A percentile compares a stretch with the other conserved stretches of the same genome.
Conservation (phyloP, 352 stramenopile species). For the Phytophthora megakarya region DNA sequence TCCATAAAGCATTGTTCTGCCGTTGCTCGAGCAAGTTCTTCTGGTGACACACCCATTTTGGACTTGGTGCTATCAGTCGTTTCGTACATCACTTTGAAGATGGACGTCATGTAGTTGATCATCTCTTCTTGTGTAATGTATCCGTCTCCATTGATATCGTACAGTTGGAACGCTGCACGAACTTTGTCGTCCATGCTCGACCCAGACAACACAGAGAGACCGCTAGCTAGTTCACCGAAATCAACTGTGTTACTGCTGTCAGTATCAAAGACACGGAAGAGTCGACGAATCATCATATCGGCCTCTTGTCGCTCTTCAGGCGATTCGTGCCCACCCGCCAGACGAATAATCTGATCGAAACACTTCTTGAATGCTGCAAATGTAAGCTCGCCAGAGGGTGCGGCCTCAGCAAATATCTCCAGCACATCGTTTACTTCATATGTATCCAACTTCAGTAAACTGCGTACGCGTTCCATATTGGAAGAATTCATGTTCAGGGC, state of each 20-base stretch:
- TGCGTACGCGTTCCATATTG: constrained; percentile 76
- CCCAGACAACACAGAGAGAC: constrained; percentile 82
- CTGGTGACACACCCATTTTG: constrained; percentile 76
- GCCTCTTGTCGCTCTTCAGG: constrained; percentile 75
- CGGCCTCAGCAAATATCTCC: constrained; percentile 87
- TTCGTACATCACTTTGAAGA: constrained; percentile 92
- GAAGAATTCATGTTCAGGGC: constrained; percentile 70
- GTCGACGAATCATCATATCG: constrained; percentile 78
- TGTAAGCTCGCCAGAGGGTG: constrained; percentile 74
- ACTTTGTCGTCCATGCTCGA: constrained; percentile 90
- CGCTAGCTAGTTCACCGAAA: constrained; percentile 86
- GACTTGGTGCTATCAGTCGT: constrained; percentile 75
- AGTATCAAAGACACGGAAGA: constrained; percentile 87
- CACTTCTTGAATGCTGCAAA: constrained; percentile 88
- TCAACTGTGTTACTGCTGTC: constrained; percentile 88
- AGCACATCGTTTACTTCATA: constrained; percentile 90
- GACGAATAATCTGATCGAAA: constrained; percentile 87
- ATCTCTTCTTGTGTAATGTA: constrained; percentile 90
- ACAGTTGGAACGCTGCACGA: constrained; percentile 83
- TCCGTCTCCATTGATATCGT: constrained; percentile 85
- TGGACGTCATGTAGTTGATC: constrained; percentile 88
- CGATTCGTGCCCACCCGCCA: constrained; percentile 72
- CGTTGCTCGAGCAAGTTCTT: constrained; percentile 81
- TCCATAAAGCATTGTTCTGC: constrained; percentile 87
- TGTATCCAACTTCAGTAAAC: constrained; percentile 82